Evolutionary conservation across 495 filamentous ascomycete species (phyloP).

Genomic region (Xylaria castorea): DNA sequence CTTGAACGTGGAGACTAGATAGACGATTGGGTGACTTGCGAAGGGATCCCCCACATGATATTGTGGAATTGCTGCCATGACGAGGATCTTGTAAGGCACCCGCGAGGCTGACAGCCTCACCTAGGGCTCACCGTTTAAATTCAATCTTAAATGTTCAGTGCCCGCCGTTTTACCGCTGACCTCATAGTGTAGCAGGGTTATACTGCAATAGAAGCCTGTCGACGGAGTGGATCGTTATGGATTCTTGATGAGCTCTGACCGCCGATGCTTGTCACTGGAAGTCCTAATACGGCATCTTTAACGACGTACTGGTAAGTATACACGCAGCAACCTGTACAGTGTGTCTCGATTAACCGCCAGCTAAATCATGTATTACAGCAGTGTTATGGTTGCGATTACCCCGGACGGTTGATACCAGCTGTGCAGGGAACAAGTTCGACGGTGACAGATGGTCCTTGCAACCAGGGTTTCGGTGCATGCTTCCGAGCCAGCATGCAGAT

Average conservation of each 20-base stretch:
- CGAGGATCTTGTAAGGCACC: constrained; percentile 30
- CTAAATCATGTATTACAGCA: neutral
- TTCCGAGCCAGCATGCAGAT: neutral
- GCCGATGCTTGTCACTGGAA: neutral
- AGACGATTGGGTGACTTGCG: constrained; percentile 42
- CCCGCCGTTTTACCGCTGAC: constrained; percentile 9
- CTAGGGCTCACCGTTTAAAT: constrained; percentile 10
- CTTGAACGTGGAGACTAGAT: constrained; percentile 24
- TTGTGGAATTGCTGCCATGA: constrained; percentile 20
- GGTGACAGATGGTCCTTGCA: neutral
- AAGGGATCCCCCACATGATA: constrained; percentile 36
- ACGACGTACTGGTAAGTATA: neutral
- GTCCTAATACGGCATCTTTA: constrained; percentile 16
- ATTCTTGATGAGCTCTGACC: constrained; percentile 13
- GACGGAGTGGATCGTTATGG: constrained; percentile 14
- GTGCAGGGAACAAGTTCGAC: constrained; percentile 19
- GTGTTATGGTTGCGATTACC: constrained; percentile 11
- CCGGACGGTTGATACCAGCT: constrained; percentile 21
- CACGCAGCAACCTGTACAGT: neutral
- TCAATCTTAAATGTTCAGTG: constrained; percentile 7
- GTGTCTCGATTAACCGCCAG: constrained; percentile 15
- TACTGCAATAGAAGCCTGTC: neutral
- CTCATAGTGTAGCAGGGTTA: constrained; percentile 7
- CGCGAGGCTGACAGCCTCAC: constrained; percentile 36
- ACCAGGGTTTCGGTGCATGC: constrained; percentile 11